phyloP scores from a whole-genome alignment of 108 stramenopile species.

The Cyclotella baltica region DNA sequence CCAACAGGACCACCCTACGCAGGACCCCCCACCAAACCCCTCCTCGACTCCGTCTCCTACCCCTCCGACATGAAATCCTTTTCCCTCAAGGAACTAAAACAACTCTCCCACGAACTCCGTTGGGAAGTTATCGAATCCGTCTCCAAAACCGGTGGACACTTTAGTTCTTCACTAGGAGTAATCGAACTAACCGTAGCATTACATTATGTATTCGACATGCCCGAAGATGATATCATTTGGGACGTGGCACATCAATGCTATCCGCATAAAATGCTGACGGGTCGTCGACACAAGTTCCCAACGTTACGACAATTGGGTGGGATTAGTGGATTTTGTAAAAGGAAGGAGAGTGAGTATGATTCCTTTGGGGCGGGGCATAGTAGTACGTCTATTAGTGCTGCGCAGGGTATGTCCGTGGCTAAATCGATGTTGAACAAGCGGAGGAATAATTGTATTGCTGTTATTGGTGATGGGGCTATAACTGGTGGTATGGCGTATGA shows the following conservation, averaged over 20 bases:
- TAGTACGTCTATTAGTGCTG: conserved; percentile 91
- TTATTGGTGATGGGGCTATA: conserved; percentile 98
- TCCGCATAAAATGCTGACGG: conserved; percentile 97
- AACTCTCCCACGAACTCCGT: conserved; percentile 93
- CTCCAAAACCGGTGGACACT: conserved; percentile 97
- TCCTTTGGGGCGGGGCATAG: conserved; percentile 98
- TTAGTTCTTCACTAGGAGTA: conserved; percentile 93
- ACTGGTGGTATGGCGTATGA: conserved; percentile 99
- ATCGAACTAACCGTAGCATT: conserved; percentile 96
- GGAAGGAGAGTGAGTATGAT: conserved; percentile 94
- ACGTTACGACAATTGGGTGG: conserved; percentile 90
- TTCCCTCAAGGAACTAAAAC: conserved; percentile 89
- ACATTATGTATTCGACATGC: conserved; percentile 98
- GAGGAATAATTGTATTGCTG: conserved; percentile 96
- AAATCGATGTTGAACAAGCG: conserved; percentile 86
- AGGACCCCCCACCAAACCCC: conserved; percentile 89
- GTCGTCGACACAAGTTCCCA: conserved; percentile 85
- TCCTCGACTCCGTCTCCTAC: conserved; percentile 86
- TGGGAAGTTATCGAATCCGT: conserved; percentile 95
- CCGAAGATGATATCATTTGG: conserved; percentile 97
- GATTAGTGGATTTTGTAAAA: conserved; percentile 95
- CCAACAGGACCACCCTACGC: conserved; percentile 76
- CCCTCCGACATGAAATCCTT: conserved; percentile 92
- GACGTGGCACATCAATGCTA: conserved; percentile 98
- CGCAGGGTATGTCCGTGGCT: conserved; percentile 96